Percentiles rank a stretch among this genome's conserved stretches.
These are phyloP conservation scores for Tylopilus sp. DNA, from an alignment of 768 basidiomycete species.

Conservation along the genomic window DNA sequence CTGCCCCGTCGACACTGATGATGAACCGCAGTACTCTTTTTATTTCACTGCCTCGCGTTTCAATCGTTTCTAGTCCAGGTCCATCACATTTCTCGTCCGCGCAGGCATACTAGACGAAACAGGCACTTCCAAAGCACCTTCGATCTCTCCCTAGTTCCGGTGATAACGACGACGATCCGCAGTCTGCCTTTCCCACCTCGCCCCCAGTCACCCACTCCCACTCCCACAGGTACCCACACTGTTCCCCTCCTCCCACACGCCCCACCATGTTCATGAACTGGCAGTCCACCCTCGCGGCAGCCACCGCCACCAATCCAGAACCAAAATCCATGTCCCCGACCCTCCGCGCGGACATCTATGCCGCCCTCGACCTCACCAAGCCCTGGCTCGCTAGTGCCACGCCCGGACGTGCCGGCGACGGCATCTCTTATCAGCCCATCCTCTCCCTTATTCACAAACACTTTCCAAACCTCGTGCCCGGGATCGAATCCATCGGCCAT, in stretches of 20 bases:
- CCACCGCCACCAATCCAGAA: slow-evolving; percentile 22
- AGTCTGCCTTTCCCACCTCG: neutral
- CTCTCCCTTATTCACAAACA: slow-evolving; percentile 47
- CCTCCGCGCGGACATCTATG: slow-evolving; percentile 50
- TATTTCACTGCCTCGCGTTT: neutral
- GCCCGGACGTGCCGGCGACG: slow-evolving; percentile 50
- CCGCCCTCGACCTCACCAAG: slow-evolving; percentile 44
- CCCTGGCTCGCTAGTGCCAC: slow-evolving; percentile 42
- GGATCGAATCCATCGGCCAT: slow-evolving; percentile 45
- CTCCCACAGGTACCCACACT: neutral
- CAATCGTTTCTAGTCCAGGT: neutral
- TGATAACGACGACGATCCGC: neutral
- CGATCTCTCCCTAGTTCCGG: neutral
- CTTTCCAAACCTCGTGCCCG: slow-evolving; percentile 44
- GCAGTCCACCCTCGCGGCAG: slow-evolving; percentile 38
- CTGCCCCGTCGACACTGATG: neutral
- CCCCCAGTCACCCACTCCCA: neutral
- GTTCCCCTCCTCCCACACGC: neutral
- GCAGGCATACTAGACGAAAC: neutral
- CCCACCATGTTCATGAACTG: slow-evolving; percentile 46
- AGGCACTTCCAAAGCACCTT: slow-evolving; percentile 1
- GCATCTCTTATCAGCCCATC: slow-evolving; percentile 46
- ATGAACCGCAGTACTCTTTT: neutral
- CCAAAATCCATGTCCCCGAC: slow-evolving; percentile 44
- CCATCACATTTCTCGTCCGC: neutral